Conservation (phyloP, 352 stramenopile species). For the Aphanomyces euteiches region DNA sequence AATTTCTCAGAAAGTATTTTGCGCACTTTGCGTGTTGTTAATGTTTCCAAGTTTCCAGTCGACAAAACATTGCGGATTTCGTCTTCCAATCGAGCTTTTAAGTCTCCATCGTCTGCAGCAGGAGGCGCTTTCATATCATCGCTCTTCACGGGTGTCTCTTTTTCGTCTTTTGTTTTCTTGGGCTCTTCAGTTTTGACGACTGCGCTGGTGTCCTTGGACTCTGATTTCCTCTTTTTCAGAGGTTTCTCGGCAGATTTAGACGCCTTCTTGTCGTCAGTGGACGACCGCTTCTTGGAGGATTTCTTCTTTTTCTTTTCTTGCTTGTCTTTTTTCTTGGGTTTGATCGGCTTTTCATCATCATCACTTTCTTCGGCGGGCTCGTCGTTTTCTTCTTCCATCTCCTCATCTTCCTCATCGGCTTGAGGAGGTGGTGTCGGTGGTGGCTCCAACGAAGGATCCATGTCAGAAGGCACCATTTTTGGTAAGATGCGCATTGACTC, state of each 20-base stretch:
- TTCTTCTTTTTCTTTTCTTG: slow-evolving; percentile 19
- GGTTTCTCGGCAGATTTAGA: slow-evolving; percentile 24
- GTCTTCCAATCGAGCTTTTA: slow-evolving; percentile 60
- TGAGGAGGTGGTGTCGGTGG: slow-evolving; percentile 44
- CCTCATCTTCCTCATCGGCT: slow-evolving; percentile 30
- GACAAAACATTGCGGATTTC: slow-evolving; percentile 77
- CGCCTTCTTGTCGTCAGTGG: slow-evolving; percentile 32
- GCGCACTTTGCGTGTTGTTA: slow-evolving; percentile 78
- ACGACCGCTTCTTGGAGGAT: slow-evolving; percentile 30
- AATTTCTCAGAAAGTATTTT: slow-evolving; percentile 70
- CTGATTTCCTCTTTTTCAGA: neutral
- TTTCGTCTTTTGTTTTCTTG: slow-evolving; percentile 39
- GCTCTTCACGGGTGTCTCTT: slow-evolving; percentile 33
- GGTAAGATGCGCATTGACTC: slow-evolving; percentile 70
- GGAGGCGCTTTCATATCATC: neutral
- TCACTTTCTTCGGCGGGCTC: slow-evolving; percentile 30
- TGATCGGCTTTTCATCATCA: slow-evolving; percentile 30
- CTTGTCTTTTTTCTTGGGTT: slow-evolving; percentile 32
- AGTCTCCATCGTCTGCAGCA: slow-evolving; percentile 34
- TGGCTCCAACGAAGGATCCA: slow-evolving; percentile 68
- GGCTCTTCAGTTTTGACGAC: slow-evolving; percentile 30
- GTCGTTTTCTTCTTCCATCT: slow-evolving; percentile 32
- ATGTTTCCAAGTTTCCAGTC: slow-evolving; percentile 75
- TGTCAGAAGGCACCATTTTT: slow-evolving; percentile 76
- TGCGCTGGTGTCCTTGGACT: slow-evolving; percentile 13